These are phyloP conservation scores for Scheffersomyces quercinus DNA, from an alignment of 1,139 yeast species.

Conservation along the genomic window DNA sequence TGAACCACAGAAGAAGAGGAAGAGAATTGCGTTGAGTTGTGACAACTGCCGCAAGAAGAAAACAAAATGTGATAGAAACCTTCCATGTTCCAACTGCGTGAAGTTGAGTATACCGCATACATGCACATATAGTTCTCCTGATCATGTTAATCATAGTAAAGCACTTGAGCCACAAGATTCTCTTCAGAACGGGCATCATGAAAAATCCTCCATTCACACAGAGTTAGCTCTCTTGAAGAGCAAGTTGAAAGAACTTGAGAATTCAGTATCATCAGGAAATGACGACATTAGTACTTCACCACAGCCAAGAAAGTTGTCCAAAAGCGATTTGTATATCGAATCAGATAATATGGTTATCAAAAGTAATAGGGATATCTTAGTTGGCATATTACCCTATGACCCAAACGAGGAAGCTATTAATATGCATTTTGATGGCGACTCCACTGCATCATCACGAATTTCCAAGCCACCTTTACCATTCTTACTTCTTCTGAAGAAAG, in stretches of 20 bases:
- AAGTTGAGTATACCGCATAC: constrained; percentile 13
- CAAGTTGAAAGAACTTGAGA: constrained; percentile 9
- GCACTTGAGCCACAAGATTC: background rate
- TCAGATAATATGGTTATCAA: constrained; percentile 2
- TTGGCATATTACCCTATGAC: constrained; percentile 5
- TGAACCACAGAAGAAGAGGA: constrained; percentile 12
- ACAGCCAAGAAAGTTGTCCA: background rate
- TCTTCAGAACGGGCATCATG: no score
- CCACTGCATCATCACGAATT: constrained; percentile 2
- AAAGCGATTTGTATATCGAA: background rate
- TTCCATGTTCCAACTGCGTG: constrained; percentile 13
- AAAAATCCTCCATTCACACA: constrained; percentile 4
- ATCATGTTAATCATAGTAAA: constrained; percentile 10
- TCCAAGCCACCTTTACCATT: constrained; percentile 13
- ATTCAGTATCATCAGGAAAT: constrained; percentile 2
- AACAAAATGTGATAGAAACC: constrained; percentile 14
- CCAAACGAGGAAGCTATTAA: constrained; percentile 8
- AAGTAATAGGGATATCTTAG: constrained; percentile 2
- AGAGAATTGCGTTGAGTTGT: constrained; percentile 24
- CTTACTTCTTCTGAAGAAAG: constrained; percentile 17
- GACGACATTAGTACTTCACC: background rate
- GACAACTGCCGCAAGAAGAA: constrained; percentile 17
- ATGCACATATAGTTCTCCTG: constrained; percentile 13
- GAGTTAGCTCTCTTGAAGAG: constrained; percentile 9
- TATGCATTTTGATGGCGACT: constrained; percentile 9